Percentiles rank a stretch among this genome's conserved stretches.
Conservation (phyloP, 345 rosid species). For the Linum tenue region DNA sequence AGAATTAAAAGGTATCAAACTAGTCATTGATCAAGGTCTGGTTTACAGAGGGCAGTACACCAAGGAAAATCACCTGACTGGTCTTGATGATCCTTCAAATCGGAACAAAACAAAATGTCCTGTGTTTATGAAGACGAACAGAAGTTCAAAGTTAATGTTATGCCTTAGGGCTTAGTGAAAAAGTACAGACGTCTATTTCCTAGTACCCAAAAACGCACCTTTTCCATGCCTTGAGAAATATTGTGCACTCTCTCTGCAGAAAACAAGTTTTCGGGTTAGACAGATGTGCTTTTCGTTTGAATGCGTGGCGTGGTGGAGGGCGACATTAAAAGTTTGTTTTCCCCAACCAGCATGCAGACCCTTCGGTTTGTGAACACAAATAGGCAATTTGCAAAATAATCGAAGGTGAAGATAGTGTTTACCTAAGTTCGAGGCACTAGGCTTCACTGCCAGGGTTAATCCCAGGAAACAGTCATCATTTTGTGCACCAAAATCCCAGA, state of each 20-base stretch:
- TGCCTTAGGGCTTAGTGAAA: neutral
- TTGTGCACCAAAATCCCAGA: slow-evolving; percentile 77
- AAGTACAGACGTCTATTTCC: neutral
- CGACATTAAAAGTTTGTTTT: neutral
- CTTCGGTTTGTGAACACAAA: neutral
- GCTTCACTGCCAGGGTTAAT: slow-evolving; percentile 77
- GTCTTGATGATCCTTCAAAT: slow-evolving; percentile 41
- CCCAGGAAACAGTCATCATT: slow-evolving; percentile 90
- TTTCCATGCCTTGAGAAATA: slow-evolving; percentile 45
- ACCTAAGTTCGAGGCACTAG: slow-evolving; percentile 70
- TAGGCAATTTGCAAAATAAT: neutral
- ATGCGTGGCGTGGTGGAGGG: neutral
- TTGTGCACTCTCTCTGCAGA: slow-evolving; percentile 48
- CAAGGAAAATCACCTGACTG: slow-evolving; percentile 45
- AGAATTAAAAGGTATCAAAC: neutral
- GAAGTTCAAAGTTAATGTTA: neutral
- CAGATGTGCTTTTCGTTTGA: neutral
- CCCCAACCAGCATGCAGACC: neutral
- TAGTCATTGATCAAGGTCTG: neutral
- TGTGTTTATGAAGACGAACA: slow-evolving; percentile 26
- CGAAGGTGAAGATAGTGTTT: slow-evolving; percentile 12
- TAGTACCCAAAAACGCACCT: slow-evolving; percentile 37
- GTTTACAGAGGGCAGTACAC: neutral
- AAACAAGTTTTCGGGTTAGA: slow-evolving; percentile 11
- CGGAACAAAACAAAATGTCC: slow-evolving; percentile 64